Base-by-base conservation (phyloP, 2,329 filamentous ascomycete species). In the Trichoderma sp. region DNA sequence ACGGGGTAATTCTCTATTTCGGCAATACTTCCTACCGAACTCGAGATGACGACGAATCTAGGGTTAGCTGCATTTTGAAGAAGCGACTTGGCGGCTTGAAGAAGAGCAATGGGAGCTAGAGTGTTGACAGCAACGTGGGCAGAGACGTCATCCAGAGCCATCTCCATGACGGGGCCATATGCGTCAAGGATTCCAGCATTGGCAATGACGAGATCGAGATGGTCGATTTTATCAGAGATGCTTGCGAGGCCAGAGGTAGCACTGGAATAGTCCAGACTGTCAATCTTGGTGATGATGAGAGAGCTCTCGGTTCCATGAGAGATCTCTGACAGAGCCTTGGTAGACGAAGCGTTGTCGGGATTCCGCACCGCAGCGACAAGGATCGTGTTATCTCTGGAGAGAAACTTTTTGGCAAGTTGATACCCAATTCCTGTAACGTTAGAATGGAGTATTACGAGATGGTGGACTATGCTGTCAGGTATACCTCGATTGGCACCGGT, bases 171-270 rank as follows among this genome's bases (percentile, higher is more conserved):
- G n/a, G 59, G 24, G 59, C 56, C 56, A 1, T 31, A 31, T 14
- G 45, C 16, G 14, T 21, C 24, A 3, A 29, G 33, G 7, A 72
- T 62, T 12, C 69, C 69, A 11, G 69, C 69, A 38, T 72, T 72
- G 24, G 69, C 69, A 63, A 72, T 72, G 38, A 72, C 59, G 24
- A 72, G 11, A 50, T 72, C 69, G 38, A 72, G 33, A 12, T 62
- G 59, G 4, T 31, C 11, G 16, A 72, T 35, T 27, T 3, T 9
- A 18, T 72, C 24, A 1, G 56, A 45, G 31, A 64, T 64, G 5
- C 38, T 63, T 31, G 56, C 69, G 24, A 72, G 50, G 18, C 35
- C 59, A 6, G 27, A 31, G n/a, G 38, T 12, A 5, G 59, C 56
- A 3, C 27, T 50, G 6, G 69, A 50, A 5, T 24, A 27, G 35